These are phyloP conservation scores for Ogataea salicorniae DNA, from an alignment of 805 yeast genomes.

Conservation along the genomic window DNA sequence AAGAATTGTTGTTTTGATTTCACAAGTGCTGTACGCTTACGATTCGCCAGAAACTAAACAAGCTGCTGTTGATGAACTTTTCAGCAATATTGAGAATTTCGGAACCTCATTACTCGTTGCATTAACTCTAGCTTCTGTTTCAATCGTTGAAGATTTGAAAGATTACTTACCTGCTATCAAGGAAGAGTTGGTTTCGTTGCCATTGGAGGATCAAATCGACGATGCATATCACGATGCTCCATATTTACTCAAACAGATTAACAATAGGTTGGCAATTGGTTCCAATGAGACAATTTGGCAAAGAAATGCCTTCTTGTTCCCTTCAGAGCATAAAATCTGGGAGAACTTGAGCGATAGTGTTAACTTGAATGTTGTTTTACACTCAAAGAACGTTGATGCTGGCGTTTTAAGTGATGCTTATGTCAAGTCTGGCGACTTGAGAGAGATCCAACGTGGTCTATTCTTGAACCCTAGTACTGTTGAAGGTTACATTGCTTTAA, in stretches of 20 bases:
- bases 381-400: slow-evolving; percentile 47
- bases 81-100: slow-evolving; percentile 52
- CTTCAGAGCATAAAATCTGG: slow-evolving; percentile 70
- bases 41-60: slow-evolving; percentile 73
- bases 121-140: slow-evolving; percentile 73
- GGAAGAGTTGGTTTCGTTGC: slow-evolving; percentile 55
- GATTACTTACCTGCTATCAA: slow-evolving; percentile 57
- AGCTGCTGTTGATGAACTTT: slow-evolving; percentile 81
- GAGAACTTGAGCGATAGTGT: slow-evolving; percentile 47
- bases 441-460: slow-evolving; percentile 63
- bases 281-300: slow-evolving; percentile 45
- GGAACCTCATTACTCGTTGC: slow-evolving; percentile 68
- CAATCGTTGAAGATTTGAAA: slow-evolving; percentile 55
- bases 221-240: slow-evolving; percentile 59
- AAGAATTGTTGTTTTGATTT: slow-evolving; percentile 63
- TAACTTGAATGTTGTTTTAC: slow-evolving; percentile 54
- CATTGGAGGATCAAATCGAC: slow-evolving; percentile 37
- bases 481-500: slow-evolving; percentile 22
- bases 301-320: slow-evolving; percentile 68
- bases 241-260: slow-evolving; percentile 48
- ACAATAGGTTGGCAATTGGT: slow-evolving; percentile 33
- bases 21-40: slow-evolving; percentile 75
- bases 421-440: slow-evolving; percentile 39
- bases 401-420: slow-evolving; percentile 48
- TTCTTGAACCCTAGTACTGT: slow-evolving; percentile 53